Percentiles rank a stretch among this genome's conserved stretches.
These are phyloP conservation scores for Capsaspora owczarzaki DNA, from an alignment of 78 protist species.

Conservation along the genomic window DNA sequence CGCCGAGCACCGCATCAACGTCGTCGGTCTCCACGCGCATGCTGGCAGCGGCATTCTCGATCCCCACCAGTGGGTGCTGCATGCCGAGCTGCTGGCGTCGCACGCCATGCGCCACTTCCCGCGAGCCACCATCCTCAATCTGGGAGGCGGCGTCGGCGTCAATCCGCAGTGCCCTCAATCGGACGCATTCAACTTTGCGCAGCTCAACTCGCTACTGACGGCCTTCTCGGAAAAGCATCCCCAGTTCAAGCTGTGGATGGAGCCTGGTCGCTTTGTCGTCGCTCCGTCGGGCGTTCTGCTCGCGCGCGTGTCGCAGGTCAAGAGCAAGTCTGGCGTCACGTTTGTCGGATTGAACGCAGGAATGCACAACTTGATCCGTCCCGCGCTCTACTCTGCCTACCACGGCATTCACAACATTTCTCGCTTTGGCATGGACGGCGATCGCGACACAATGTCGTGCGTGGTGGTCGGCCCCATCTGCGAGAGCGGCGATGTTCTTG, in stretches of 20 bases:
- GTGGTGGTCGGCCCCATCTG: slow-evolving; percentile 22
- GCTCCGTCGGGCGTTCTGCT: slow-evolving; percentile 3
- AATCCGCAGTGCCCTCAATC: not conserved
- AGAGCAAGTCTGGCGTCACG: not conserved
- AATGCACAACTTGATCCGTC: slow-evolving; percentile 4
- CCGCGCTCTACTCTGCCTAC: slow-evolving; percentile 8
- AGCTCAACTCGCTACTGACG: not conserved
- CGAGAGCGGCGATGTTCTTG: slow-evolving; percentile 10
- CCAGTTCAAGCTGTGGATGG: slow-evolving; percentile 1
- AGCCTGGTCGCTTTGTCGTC: slow-evolving; percentile 8
- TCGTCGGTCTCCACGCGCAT: slow-evolving; percentile 17
- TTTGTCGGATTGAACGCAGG: slow-evolving; percentile 3
- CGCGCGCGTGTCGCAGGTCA: not conserved
- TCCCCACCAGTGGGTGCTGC: not conserved
- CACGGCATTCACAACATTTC: slow-evolving; percentile 1
- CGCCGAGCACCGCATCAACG: not conserved
- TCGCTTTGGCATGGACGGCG: not conserved
- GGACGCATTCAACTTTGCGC: not conserved
- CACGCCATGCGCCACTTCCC: not conserved
- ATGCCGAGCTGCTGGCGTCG: not conserved
- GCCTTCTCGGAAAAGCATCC: not conserved
- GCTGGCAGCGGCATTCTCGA: not conserved
- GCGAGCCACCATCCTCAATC: not conserved
- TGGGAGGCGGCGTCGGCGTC: slow-evolving; percentile 17
- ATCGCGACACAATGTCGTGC: too few species aligned